These are phyloP conservation scores for Saccharomycopsis vini DNA, from an alignment of 805 yeast genomes.

Conservation along the genomic window DNA sequence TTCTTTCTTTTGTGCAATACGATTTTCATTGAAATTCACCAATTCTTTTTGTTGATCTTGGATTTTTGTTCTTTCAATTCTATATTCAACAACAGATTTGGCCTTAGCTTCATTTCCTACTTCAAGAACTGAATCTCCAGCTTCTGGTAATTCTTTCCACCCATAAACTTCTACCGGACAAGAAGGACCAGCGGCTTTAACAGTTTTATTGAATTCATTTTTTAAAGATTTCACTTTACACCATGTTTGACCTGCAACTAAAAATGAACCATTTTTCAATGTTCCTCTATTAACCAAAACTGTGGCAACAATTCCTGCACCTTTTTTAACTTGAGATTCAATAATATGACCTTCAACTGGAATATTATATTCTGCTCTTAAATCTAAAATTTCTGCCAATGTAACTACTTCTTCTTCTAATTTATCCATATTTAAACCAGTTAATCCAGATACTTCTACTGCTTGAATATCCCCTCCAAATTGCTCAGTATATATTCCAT, in stretches of 20 bases:
- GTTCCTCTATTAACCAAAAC: conserved; percentile 75
- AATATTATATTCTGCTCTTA: conserved; percentile 45
- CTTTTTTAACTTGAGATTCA: conserved; percentile 75
- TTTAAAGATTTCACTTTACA: conserved; percentile 75
- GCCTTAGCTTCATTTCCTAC: conserved; percentile 69
- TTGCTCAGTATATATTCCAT: conserved; percentile 80
- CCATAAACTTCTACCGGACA: conserved; percentile 88
- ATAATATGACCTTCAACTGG: conserved; percentile 79
- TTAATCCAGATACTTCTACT: conserved; percentile 77
- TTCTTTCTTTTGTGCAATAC: conserved; percentile 45
- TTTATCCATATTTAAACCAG: conserved; percentile 84
- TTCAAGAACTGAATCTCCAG: conserved; percentile 78
- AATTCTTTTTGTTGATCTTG: conserved; percentile 55
- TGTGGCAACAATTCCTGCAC: conserved; percentile 81
- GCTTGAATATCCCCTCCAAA: conserved; percentile 94
- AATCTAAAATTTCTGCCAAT: conserved; percentile 73
- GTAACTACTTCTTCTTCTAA: conserved; percentile 84
- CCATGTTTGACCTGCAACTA: conserved; percentile 82
- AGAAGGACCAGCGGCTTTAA: conserved; percentile 71
- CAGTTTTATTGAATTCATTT: conserved; percentile 58
- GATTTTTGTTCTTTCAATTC: conserved; percentile 45
- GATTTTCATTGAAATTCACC: conserved; percentile 59
- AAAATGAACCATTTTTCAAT: conserved; percentile 54
- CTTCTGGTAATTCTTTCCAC: conserved; percentile 88
- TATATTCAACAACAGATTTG: conserved; percentile 60